phyloP scores from a whole-genome alignment of 2,329 filamentous ascomycete species.

The Diplodia sapinea region DNA sequence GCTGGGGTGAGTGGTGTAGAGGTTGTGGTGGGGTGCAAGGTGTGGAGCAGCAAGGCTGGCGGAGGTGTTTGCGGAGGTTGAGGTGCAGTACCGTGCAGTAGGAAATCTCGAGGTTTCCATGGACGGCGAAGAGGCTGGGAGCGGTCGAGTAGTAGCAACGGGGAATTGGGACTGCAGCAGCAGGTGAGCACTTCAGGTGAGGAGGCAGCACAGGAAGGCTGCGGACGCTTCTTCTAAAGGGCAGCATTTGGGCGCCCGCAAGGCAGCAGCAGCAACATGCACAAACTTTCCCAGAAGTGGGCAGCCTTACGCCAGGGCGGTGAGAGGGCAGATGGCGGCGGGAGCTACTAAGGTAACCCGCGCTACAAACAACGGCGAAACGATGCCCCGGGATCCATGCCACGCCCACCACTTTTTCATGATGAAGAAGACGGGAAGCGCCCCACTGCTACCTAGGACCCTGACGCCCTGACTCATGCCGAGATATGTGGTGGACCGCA shows the following conservation, averaged over 20 bases:
- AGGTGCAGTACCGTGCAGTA: slow-evolving; percentile 17
- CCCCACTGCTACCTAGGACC: background rate
- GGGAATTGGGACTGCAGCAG: background rate
- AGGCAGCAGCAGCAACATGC: background rate
- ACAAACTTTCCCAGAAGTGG: background rate
- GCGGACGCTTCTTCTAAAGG: slow-evolving; percentile 8
- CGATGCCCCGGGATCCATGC: background rate
- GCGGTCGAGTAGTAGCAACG: background rate
- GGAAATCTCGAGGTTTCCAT: slow-evolving; percentile 11
- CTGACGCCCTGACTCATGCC: background rate
- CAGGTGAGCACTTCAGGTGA: background rate
- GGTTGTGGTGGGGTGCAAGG: background rate
- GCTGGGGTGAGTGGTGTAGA: too few relatives aligned
- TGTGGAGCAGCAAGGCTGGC: background rate
- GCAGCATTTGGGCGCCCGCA: background rate
- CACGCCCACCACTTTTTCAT: background rate
- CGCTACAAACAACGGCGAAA: slow-evolving; percentile 1
- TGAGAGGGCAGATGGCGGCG: background rate
- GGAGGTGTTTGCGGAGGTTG: background rate
- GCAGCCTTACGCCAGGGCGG: background rate
- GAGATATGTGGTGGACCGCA: background rate
- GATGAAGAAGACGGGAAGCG: background rate
- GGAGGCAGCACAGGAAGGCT: background rate
- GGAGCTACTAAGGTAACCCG: background rate
- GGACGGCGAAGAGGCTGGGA: slow-evolving; percentile 14